Evolutionary conservation across 2,329 filamentous ascomycete species (phyloP).

Genomic region (Malbranchea zuffiana): DNA sequence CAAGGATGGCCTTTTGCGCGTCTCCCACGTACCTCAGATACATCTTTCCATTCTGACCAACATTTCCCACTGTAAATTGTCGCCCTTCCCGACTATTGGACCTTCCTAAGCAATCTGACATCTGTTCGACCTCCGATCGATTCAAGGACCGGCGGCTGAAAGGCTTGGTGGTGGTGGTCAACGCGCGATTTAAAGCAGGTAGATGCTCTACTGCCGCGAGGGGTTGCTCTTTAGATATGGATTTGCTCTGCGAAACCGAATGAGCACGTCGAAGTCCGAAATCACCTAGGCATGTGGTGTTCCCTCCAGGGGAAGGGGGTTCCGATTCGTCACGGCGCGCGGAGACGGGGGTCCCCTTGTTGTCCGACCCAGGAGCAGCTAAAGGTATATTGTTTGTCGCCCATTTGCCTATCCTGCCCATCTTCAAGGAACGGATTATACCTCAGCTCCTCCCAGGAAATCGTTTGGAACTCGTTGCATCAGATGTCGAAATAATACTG

Average conservation of each 20-base stretch:
- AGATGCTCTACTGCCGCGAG: slow-evolving; percentile 25
- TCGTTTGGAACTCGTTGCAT: no score
- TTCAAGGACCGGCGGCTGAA: slow-evolving; percentile 31
- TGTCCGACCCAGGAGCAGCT: background rate
- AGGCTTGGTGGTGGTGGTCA: slow-evolving; percentile 45
- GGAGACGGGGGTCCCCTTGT: background rate
- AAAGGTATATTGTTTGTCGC: background rate
- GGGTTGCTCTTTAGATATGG: slow-evolving; percentile 22
- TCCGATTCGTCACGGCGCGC: background rate
- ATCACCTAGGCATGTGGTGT: slow-evolving; percentile 3
- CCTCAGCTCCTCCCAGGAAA: no score
- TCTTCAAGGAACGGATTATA: no score
- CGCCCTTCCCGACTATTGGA: slow-evolving; percentile 54
- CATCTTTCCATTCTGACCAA: slow-evolving; percentile 72
- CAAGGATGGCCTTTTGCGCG: background rate
- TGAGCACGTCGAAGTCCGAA: slow-evolving; percentile 28
- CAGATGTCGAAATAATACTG: no score
- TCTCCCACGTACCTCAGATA: slow-evolving; percentile 57
- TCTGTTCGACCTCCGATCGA: slow-evolving; percentile 42
- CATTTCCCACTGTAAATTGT: slow-evolving; percentile 69
- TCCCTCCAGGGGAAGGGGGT: slow-evolving; percentile 1
- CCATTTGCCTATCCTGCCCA: no score
- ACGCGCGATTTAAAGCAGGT: slow-evolving; percentile 23
- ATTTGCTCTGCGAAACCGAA: slow-evolving; percentile 28
- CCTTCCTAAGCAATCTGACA: slow-evolving; percentile 48